Percentiles rank a stretch among this genome's conserved stretches.
phyloP scores from a whole-genome alignment of 148 eudicot species.

The Nepenthes mirabilis region DNA sequence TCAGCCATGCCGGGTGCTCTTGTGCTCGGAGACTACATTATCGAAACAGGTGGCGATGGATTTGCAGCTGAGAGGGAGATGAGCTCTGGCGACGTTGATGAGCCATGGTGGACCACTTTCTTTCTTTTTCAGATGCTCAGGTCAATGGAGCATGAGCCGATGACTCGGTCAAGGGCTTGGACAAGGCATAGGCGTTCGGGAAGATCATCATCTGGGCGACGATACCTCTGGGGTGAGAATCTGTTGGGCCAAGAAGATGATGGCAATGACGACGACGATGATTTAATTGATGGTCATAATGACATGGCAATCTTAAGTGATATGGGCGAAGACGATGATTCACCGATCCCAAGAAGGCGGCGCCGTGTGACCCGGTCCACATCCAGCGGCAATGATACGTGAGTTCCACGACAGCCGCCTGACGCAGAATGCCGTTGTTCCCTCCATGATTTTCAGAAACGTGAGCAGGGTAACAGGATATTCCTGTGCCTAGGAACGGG shows the following conservation, averaged over 20 bases:
- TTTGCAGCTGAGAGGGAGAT: slow-evolving; percentile 32
- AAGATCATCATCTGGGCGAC: slow-evolving; percentile 36
- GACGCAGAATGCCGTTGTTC: too few species aligned
- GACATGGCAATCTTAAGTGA: slow-evolving; percentile 24
- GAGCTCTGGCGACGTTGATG: slow-evolving; percentile 33
- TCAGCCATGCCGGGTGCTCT: slow-evolving; percentile 89
- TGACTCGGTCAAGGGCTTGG: slow-evolving; percentile 50
- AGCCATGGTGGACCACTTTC: slow-evolving; percentile 45
- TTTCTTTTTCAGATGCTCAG: slow-evolving; percentile 80
- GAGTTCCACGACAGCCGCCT: background rate
- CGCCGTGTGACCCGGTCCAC: slow-evolving; percentile 49
- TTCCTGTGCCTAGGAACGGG: too few species aligned
- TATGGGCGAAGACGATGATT: slow-evolving; percentile 18
- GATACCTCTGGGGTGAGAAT: slow-evolving; percentile 76
- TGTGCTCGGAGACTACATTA: slow-evolving; percentile 78
- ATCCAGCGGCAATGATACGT: slow-evolving; percentile 43
- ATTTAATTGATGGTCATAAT: background rate
- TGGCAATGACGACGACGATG: slow-evolving; percentile 30
- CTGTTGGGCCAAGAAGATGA: slow-evolving; percentile 59
- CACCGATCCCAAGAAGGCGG: slow-evolving; percentile 53
- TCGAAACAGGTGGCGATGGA: slow-evolving; percentile 59
- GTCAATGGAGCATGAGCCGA: slow-evolving; percentile 39
- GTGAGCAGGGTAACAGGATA: too few species aligned
- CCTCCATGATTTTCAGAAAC: too few species aligned
- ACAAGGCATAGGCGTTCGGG: slow-evolving; percentile 43